phyloP scores from a whole-genome alignment of 208 protist genomes.

The Crithidia expoeki region DNA sequence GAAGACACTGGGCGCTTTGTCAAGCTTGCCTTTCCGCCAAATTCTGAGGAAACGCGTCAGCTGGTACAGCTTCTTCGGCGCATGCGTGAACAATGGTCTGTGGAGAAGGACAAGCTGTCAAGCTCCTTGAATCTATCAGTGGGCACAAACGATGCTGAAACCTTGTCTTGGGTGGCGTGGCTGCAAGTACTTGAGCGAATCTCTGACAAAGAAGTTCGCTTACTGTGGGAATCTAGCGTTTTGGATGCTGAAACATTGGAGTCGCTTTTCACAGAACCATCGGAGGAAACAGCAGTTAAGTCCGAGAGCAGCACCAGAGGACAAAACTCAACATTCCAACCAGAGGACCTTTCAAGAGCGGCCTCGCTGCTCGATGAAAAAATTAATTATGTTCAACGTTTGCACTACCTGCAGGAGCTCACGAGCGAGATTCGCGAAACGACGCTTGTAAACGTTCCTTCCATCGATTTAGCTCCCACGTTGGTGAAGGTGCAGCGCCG shows the following conservation, averaged over 20 bases:
- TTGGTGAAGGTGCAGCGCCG: constrained; percentile 55
- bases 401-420: constrained; percentile 56
- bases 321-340: no score
- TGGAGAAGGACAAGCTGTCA: constrained; percentile 17
- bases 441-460: constrained; percentile 34
- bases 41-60: constrained; percentile 13
- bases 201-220: constrained; percentile 46
- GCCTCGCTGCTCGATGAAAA: constrained; percentile 42
- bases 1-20: constrained; percentile 54
- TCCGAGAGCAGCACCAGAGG: background rate
- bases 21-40: constrained; percentile 46
- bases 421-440: constrained; percentile 36
- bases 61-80: constrained; percentile 19
- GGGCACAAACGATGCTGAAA: background rate
- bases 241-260: constrained; percentile 51
- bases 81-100: constrained; percentile 7
- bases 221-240: constrained; percentile 54
- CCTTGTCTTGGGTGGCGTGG: constrained; percentile 45
- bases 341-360: background rate
- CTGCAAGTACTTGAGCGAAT: constrained; percentile 53
- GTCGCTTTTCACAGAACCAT: constrained; percentile 15
- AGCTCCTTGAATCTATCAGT: background rate
- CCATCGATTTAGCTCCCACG: constrained; percentile 62
- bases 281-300: background rate
- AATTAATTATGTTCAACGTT: constrained; percentile 35